Percentiles rank a stretch among this genome's conserved stretches.
Evolutionary conservation across 1,284 basidiomycete species (phyloP).

Genomic region (Ganoderma leucocontextum): DNA sequence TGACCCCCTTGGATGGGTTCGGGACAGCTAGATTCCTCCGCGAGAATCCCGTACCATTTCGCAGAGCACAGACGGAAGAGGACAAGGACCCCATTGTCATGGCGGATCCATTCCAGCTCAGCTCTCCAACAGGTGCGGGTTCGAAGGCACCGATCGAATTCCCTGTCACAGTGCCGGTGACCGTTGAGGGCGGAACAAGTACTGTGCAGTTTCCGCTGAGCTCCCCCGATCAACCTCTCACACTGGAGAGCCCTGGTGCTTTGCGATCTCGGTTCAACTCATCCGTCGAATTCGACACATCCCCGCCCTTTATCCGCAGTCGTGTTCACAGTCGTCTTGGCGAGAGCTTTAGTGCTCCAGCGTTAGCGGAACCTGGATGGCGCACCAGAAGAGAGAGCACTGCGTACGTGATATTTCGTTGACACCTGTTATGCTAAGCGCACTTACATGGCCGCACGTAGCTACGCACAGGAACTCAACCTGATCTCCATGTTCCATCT

Average conservation of each 20-base stretch:
- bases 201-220: slow-evolving; percentile 83
- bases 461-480: slow-evolving; percentile 85
- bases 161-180: slow-evolving; percentile 57
- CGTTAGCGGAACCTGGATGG: slow-evolving; percentile 71
- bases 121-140: slow-evolving; percentile 54
- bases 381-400: slow-evolving; percentile 83
- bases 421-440: background rate
- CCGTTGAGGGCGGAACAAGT: slow-evolving; percentile 61
- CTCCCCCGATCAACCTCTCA: slow-evolving; percentile 66
- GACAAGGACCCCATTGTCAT: slow-evolving; percentile 65
- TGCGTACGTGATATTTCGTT: slow-evolving; percentile 59
- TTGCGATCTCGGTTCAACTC: slow-evolving; percentile 70
- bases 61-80: slow-evolving; percentile 81
- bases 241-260: slow-evolving; percentile 61
- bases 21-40: slow-evolving; percentile 56
- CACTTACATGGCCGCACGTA: slow-evolving; percentile 38
- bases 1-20: slow-evolving; percentile 54
- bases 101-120: slow-evolving; percentile 51
- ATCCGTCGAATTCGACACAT: slow-evolving; percentile 70
- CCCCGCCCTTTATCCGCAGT: slow-evolving; percentile 82
- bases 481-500: slow-evolving; percentile 88
- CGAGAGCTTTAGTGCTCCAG: slow-evolving; percentile 55
- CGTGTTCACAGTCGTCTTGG: slow-evolving; percentile 77
- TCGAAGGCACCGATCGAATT: slow-evolving; percentile 64
- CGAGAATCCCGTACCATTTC: slow-evolving; percentile 82